A percentile compares a stretch with the other conserved stretches of the same genome.
phyloP scores from a whole-genome alignment of 352 stramenopile species.

The Pythium dissimile region DNA sequence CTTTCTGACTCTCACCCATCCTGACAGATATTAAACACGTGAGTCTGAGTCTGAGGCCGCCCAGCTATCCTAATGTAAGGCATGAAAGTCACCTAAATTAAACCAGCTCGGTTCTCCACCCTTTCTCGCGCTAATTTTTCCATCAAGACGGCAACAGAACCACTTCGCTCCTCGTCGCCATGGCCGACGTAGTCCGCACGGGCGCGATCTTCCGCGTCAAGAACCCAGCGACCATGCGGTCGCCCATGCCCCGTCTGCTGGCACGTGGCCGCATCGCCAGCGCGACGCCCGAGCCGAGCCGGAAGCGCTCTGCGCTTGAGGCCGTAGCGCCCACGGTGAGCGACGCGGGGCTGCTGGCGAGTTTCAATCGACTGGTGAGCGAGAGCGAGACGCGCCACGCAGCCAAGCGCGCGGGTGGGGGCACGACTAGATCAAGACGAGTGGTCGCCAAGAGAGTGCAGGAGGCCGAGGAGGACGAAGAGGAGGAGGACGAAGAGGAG shows the following conservation, averaged over 20 bases:
- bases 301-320: slow-evolving; percentile 11
- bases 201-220: slow-evolving; percentile 31
- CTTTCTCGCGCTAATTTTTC: not conserved
- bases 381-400: slow-evolving; percentile 4
- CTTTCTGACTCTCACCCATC: slow-evolving; percentile 11
- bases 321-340: not conserved
- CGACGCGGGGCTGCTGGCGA: slow-evolving; percentile 3
- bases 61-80: not conserved
- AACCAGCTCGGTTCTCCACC: not conserved
- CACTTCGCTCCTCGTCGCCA: not conserved
- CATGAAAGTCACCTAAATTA: not conserved
- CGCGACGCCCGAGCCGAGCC: slow-evolving; percentile 11
- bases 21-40: not conserved
- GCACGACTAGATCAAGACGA: not conserved
- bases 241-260: slow-evolving; percentile 14
- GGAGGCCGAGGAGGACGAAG: not conserved
- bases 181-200: slow-evolving; percentile 29
- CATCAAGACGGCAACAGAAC: no score
- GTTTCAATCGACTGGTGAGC: slow-evolving; percentile 15
- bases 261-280: slow-evolving; percentile 13
- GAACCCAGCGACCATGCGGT: slow-evolving; percentile 18
- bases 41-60: not conserved
- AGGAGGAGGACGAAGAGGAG: not conserved
- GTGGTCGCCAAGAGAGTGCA: not conserved
- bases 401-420: not conserved